Evolutionary conservation across 2,329 filamentous ascomycete species (phyloP).

Genomic region (Phaeosphaeriaceae sp.): DNA sequence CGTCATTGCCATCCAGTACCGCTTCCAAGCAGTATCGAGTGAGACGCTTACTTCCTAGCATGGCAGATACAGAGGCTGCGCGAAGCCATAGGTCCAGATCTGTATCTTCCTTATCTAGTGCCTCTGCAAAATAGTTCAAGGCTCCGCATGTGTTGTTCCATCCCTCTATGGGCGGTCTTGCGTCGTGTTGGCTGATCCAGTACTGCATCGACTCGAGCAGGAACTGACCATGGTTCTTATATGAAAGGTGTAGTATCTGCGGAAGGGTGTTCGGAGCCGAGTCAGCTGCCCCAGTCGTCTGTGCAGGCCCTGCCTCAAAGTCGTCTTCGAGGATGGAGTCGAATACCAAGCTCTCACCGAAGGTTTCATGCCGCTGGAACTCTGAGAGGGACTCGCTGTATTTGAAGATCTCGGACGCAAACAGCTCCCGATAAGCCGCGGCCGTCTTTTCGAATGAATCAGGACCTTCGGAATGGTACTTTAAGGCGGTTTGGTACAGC

Average conservation of each 20-base stretch:
- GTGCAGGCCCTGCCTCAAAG: conserved; percentile 50
- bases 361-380: conserved; percentile 72
- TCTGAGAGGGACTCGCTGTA: conserved; percentile 88
- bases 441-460: conserved; percentile 75
- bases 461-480: conserved; percentile 87
- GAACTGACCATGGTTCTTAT: conserved; percentile 96
- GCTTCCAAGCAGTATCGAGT: conserved; percentile 68
- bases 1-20: conserved; percentile 67
- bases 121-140: conserved; percentile 64
- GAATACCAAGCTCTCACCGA: conserved; percentile 52
- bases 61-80: conserved; percentile 62
- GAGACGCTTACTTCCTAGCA: conserved; percentile 64
- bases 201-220: conserved; percentile 75
- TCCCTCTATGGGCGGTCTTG: conserved; percentile 42
- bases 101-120: conserved; percentile 68
- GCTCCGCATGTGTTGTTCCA: conserved; percentile 38
- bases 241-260: conserved; percentile 88
- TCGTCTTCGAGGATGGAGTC: conserved; percentile 50
- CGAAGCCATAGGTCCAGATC: conserved; percentile 70
- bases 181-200: conserved; percentile 46
- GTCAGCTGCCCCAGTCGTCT: conserved; percentile 67
- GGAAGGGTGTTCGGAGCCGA: conserved; percentile 80
- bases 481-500: conserved; percentile 88
- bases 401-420: conserved; percentile 91
- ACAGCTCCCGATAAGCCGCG: conserved; percentile 82